Evolutionary conservation across 257 asterid genomes (phyloP), one percentile per base, ranked within the genome.

Genomic region (Ilex asprella): DNA sequence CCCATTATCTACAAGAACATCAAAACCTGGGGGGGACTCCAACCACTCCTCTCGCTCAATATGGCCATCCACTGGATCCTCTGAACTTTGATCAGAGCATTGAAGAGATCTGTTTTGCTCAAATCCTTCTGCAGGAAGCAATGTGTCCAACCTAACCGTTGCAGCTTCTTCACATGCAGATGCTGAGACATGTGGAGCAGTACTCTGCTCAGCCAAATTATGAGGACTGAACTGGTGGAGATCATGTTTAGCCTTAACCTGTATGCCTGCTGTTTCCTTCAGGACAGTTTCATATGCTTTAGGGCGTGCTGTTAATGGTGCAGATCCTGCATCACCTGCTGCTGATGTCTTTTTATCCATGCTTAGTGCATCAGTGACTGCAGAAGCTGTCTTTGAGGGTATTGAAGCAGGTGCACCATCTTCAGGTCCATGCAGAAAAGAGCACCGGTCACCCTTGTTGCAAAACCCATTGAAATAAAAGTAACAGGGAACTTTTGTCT

Each of bases 11-110:
- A 78, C 80, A 58, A 78, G 73, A 60, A 74, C 80, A 71, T 78
- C 83, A 62, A 78, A 73, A 3, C 79, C 79, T 30, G 79, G 79
- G 58, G 79, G 63, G 46, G 81, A 72, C 43, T 76, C 81, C 65
- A 64, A 56, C 75, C 69, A 51, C 56, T 76, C 81, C 30, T 68
- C 81, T 54, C 58, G 56, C 78, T 69, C 71, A 27, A 52, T 9
- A 6, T 56, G 57, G 10, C 61, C 68, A 46, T 60, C 71, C 49
- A 56, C 44, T 59, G 65, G 66, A 55, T 73, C 62, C 16, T 67
- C 79, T 16, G 76, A 69, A 70, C 79, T 52, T 60, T 56, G 56
- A 41, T 46, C 61, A 16, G 72, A 39, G 47, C 75, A 59, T 60
- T 57, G 53, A 55, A 47, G 53, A 30, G 60, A 62, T 60, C 60